Conservation (phyloP, 805 yeast genomes). For the Nakazawaea wickerhamii region DNA sequence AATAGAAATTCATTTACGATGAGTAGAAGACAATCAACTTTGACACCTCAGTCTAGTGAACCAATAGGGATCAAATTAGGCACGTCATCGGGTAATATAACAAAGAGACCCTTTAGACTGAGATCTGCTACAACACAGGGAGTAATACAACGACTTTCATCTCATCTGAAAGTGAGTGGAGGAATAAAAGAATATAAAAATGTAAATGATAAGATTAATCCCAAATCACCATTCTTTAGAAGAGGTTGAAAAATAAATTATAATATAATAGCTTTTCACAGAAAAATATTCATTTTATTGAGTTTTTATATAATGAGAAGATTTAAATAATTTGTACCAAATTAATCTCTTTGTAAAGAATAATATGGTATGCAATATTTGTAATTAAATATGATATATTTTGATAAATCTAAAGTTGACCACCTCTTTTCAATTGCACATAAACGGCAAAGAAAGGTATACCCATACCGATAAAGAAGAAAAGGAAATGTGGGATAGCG, state of each 20-base stretch:
- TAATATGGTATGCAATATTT: too few species aligned
- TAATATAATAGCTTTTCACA: not conserved
- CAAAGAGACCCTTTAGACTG: not conserved
- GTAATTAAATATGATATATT: too few species aligned
- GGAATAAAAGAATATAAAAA: not conserved
- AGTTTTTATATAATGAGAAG: not conserved
- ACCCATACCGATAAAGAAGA: conserved; percentile 59
- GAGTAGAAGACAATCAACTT: conserved; percentile 4
- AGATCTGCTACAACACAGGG: conserved; percentile 5
- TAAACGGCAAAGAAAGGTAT: conserved; percentile 74
- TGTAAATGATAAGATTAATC: not conserved
- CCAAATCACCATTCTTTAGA: not conserved
- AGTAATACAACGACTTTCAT: not conserved
- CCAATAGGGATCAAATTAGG: not conserved
- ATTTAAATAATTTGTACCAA: too few species aligned
- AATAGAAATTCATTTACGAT: not conserved
- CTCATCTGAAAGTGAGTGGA: conserved; percentile 7
- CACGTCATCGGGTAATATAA: not conserved
- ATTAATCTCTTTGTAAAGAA: too few species aligned
- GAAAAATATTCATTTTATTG: not conserved
- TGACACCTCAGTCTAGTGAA: conserved; percentile 5
- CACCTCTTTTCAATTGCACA: conserved; percentile 87
- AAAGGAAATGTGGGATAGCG: conserved; percentile 75
- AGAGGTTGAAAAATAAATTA: not conserved
- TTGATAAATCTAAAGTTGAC: conserved; percentile 28